Conservation (phyloP, 2,329 filamentous ascomycete species). For the Paecilomyces dactylethromorphus region DNA sequence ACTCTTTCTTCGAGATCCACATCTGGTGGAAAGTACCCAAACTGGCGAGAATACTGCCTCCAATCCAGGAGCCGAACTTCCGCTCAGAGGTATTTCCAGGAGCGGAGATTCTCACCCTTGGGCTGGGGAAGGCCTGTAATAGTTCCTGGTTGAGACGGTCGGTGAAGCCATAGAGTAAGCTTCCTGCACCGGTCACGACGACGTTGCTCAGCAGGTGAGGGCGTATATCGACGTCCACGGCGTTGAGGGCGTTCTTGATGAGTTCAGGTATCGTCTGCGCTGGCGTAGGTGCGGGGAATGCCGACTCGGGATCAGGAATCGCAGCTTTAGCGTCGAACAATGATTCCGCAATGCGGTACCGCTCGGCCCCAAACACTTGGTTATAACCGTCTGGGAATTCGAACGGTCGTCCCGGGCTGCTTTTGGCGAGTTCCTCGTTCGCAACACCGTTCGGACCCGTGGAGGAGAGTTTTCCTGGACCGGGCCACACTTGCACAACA, state of each 20-base stretch:
- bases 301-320: constrained; percentile 43
- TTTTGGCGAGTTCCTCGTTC: constrained; percentile 70
- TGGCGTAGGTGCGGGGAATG: constrained; percentile 52
- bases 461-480: constrained; percentile 59
- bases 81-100: constrained; percentile 81
- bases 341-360: constrained; percentile 78
- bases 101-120: constrained; percentile 81
- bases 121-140: constrained; percentile 71
- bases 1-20: constrained; percentile 98
- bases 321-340: constrained; percentile 84
- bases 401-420: constrained; percentile 75
- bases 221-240: constrained; percentile 83
- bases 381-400: constrained; percentile 98
- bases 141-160: constrained; percentile 85
- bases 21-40: constrained; percentile 98
- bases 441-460: constrained; percentile 46
- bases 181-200: constrained; percentile 84
- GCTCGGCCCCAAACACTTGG: constrained; percentile 84
- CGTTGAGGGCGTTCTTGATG: constrained; percentile 67
- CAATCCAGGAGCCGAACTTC: constrained; percentile 91
- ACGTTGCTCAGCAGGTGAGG: constrained; percentile 80
- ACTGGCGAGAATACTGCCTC: constrained; percentile 90
- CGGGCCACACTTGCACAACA: constrained; percentile 88
- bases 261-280: constrained; percentile 77
- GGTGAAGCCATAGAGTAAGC: constrained; percentile 82